These are phyloP conservation scores for Theobroma cacao DNA, from an alignment of 345 rosid genomes.

Conservation along the genomic window DNA sequence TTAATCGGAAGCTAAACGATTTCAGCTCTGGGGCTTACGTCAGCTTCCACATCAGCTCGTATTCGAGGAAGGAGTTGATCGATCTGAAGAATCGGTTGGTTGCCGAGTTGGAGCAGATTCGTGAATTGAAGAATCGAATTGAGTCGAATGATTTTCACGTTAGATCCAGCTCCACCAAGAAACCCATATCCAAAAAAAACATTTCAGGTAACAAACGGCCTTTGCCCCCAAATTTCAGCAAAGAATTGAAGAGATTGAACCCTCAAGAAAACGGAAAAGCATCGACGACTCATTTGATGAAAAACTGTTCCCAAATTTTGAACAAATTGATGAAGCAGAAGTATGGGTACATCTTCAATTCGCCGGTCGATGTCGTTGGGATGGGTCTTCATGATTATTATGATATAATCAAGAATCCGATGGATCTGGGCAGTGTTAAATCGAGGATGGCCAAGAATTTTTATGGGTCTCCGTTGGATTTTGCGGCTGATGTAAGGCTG, in stretches of 20 bases:
- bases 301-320: constrained; percentile 55
- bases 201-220: constrained; percentile 49
- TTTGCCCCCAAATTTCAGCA: constrained; percentile 20
- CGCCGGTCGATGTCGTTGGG: constrained; percentile 65
- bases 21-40: constrained; percentile 28
- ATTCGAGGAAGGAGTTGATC: constrained; percentile 42
- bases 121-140: constrained; percentile 52
- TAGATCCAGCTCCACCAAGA: constrained; percentile 45
- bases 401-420: constrained; percentile 59
- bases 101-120: constrained; percentile 70
- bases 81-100: constrained; percentile 60
- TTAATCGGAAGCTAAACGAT: constrained; percentile 41
- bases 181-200: constrained; percentile 31
- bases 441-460: constrained; percentile 42
- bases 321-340: constrained; percentile 71
- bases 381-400: constrained; percentile 60
- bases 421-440: constrained; percentile 82
- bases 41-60: constrained; percentile 27
- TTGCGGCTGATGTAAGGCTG: constrained; percentile 70
- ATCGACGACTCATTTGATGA: constrained; percentile 32
- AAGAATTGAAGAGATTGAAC: constrained; percentile 31
- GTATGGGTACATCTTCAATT: constrained; percentile 53
- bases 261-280: constrained; percentile 32
- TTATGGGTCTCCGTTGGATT: constrained; percentile 53
- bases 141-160: constrained; percentile 35